Base-by-base conservation (phyloP, 2,329 filamentous ascomycete genomes). In the Orbilia blumenaviensis region DNA sequence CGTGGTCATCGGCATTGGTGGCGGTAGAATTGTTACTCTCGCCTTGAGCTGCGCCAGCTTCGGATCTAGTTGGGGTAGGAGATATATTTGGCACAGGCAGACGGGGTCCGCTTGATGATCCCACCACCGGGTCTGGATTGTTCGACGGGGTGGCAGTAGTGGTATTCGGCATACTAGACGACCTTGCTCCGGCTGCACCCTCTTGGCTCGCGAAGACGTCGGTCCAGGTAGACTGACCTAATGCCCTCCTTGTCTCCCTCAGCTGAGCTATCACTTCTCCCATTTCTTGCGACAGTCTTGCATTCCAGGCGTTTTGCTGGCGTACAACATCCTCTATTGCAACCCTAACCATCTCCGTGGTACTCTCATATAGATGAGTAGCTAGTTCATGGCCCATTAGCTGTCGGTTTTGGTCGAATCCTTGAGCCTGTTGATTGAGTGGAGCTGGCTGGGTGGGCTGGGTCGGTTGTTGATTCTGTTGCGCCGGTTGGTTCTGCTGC, bases 241-340 rank as follows among this genome's bases (percentile, higher is more conserved):
- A 29, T 6, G 3, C 46, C 1, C 23, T 10, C 23, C 16, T 12
- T 2, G 14, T 52, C 4, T 23, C 21, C 18, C 71, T 60, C 3
- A 75, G n/a, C 14, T 75, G 62, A 18, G 46, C 46, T 5, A 29
- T 18, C 21, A 75, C 9, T 5, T n/a, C 14, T 8, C 16, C 16
- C 50, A 76, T 66, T n/a, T 76, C 48, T 6, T 60, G 38, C 6
- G 52, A 18, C 5, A 76, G 21, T 27, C 44, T 54, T 0, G 58
- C 48, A 38, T 69, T 69, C 41, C 44, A 69, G 2, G 58, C 14
- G 29, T 58, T 21, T 23, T 76, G 72, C 23, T 66, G 64, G 12
- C 32, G 58, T 3, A 58, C 18, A 32, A 58, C 10, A n/a, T 75
- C 71, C 4, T 76, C 48, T 16, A 66, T 18, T 8, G 64, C 62